Base-by-base conservation (phyloP, 202 grass and related monocot genomes). In the Thinopyrum obtusiflorum region DNA sequence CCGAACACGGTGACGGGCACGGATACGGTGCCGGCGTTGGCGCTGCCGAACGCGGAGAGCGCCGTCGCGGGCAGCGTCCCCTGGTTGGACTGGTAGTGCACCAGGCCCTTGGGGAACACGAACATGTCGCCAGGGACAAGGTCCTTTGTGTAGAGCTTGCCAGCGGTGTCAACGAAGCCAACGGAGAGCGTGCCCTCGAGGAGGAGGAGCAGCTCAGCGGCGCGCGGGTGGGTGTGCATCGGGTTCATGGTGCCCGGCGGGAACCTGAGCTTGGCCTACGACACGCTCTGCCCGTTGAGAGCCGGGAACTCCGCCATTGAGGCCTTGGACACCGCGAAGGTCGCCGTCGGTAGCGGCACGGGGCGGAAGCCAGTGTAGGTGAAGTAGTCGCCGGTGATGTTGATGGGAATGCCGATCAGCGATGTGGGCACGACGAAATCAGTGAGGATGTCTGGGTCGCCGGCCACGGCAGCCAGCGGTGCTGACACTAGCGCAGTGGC, bases 51-150 rank as follows among this genome's bases (percentile, higher is more conserved):
- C 3, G 68, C 80, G 2, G 88, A 87, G 3, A 90, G 35, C 8
- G 84, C 13, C 4, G 4, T 49, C 4, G 46, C 46, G 46, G 46
- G 13, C 13, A 0, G 13, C 1, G 46, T 15, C 46, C 46, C 46
- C 44, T 49, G 46, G 46, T 87, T 87, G 69, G 0, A 72, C 82
- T 88, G 86, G 82, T 53, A 88, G 77, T 88, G 89, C 82, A 88
- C 86, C 6, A 81, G 8, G 17, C 86, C 86, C 78, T 87, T 86
- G 47, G 90, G 84, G 31, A 89, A 92, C 1, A 89, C 76, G 33
- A 92, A 81, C 80, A 89, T 59, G 63, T 92, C 80, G 0, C 90
- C 76, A 2, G 15, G 0, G 37, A 23, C 18, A 0, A 84, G 76
- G 40, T 81, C 81, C 55, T 84, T n/a, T 4, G 63, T 37, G 83